A percentile compares a stretch with the other conserved stretches of the same genome.
phyloP scores from a whole-genome alignment of 805 yeast genomes.

The Wickerhamomyces mucosus region DNA sequence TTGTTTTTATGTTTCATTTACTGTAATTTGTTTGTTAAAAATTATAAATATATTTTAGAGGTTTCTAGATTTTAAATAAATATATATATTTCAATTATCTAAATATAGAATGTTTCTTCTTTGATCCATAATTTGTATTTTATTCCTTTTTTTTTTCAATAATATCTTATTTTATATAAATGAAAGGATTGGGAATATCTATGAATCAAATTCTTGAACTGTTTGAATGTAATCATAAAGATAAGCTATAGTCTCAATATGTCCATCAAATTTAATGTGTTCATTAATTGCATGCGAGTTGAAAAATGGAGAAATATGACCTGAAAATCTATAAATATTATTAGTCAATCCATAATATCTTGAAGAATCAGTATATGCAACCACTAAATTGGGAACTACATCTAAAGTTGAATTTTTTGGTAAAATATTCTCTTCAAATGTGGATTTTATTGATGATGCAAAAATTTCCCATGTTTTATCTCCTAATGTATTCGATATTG shows the following conservation, averaged over 20 bases:
- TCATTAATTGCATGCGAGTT: constrained; percentile 61
- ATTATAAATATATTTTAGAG: no score
- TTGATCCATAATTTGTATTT: no score
- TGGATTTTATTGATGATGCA: constrained; percentile 11
- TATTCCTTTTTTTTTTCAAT: no score
- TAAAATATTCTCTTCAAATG: constrained; percentile 8
- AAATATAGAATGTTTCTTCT: no score
- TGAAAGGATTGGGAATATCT: no score
- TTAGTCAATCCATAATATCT: constrained; percentile 49
- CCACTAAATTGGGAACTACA: constrained; percentile 40
- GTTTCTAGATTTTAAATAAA: no score
- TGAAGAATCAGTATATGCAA: constrained; percentile 57
- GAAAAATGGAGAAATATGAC: constrained; percentile 11
- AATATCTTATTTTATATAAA: no score
- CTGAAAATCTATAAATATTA: constrained; percentile 42
- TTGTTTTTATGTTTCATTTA: no score
- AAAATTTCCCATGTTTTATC: constrained; percentile 15
- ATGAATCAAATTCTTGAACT: constrained; percentile 5
- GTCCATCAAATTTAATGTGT: constrained; percentile 42
- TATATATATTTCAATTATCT: no score
- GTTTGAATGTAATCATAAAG: constrained; percentile 35
- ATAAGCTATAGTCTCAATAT: constrained; percentile 49
- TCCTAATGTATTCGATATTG: constrained; percentile 7
- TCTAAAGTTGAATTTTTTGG: constrained; percentile 3
- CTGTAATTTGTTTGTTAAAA: no score